Conservation (phyloP, 2,329 filamentous ascomycete genomes). For the Aquanectria penicillioides region DNA sequence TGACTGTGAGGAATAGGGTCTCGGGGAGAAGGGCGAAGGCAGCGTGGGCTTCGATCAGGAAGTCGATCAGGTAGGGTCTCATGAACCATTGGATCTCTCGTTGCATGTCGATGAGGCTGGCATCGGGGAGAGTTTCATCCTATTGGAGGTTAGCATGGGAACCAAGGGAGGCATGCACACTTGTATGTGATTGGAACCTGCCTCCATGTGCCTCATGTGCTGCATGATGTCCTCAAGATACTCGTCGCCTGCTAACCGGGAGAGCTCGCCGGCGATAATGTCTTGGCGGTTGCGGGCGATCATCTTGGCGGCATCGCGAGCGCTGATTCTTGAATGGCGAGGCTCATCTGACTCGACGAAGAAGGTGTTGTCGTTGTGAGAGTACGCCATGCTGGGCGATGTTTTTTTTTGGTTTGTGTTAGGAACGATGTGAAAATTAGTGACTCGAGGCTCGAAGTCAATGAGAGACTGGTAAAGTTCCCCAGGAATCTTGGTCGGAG, state of each 20-base stretch:
- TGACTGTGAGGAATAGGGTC: conserved; percentile 95
- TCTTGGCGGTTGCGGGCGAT: conserved; percentile 86
- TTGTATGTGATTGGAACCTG: conserved; percentile 46
- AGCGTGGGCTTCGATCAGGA: conserved; percentile 95
- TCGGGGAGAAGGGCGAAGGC: conserved; percentile 94
- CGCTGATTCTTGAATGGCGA: conserved; percentile 66
- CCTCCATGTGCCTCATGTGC: conserved; percentile 97
- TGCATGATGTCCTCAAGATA: conserved; percentile 94
- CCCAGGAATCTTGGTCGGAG: conserved; percentile 62
- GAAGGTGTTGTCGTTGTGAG: conserved; percentile 57
- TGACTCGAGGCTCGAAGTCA: conserved; percentile 43
- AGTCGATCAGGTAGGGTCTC: conserved; percentile 97
- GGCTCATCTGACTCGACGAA: conserved; percentile 67
- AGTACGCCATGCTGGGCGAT: conserved; percentile 58
- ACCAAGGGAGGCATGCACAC: background rate
- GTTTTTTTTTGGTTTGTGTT: too few species aligned
- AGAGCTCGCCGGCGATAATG: conserved; percentile 88
- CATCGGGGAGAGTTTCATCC: conserved; percentile 91
- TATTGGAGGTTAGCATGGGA: conserved; percentile 45
- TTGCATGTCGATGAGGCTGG: conserved; percentile 98
- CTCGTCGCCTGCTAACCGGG: conserved; percentile 84
- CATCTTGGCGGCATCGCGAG: conserved; percentile 80
- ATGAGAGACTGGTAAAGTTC: conserved; percentile 61
- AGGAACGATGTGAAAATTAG: conserved; percentile 29
- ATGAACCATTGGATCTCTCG: conserved; percentile 99